Evolutionary conservation across 2,329 filamentous ascomycete genomes (phyloP).

Genomic region (Leptographium wingfieldii): DNA sequence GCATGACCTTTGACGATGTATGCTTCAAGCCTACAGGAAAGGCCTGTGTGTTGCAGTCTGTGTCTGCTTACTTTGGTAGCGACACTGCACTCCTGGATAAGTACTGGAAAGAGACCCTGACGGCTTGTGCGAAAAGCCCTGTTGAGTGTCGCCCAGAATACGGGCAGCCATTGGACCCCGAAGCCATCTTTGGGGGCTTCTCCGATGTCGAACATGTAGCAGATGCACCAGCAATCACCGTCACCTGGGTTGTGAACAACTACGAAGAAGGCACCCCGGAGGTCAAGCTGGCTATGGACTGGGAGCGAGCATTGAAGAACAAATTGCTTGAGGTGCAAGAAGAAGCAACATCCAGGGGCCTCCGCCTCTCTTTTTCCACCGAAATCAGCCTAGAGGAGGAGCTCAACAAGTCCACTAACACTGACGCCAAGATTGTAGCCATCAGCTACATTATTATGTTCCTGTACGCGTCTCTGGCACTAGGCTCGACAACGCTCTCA

Average conservation of each 20-base stretch:
- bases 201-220: constrained; percentile 50
- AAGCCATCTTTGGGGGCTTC: constrained; percentile 77
- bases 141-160: constrained; percentile 81
- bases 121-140: constrained; percentile 64
- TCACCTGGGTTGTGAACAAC: constrained; percentile 93
- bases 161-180: constrained; percentile 74
- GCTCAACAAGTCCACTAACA: constrained; percentile 95
- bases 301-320: constrained; percentile 68
- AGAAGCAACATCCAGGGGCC: constrained; percentile 64
- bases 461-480: constrained; percentile 81
- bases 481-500: constrained; percentile 77
- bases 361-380: constrained; percentile 86
- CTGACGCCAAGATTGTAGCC: constrained; percentile 89
- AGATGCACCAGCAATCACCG: constrained; percentile 67
- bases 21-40: constrained; percentile 89
- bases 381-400: constrained; percentile 93
- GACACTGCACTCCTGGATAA: constrained; percentile 49
- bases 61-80: constrained; percentile 78
- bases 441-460: constrained; percentile 99
- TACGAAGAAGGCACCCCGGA: constrained; percentile 59
- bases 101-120: constrained; percentile 61
- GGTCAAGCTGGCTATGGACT: constrained; percentile 69
- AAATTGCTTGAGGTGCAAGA: constrained; percentile 64
- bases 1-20: constrained; percentile 64
- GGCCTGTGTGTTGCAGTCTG: constrained; percentile 82